Percentiles rank a stretch among this genome's conserved stretches.
These are phyloP conservation scores for Myochromella boudieri DNA, from an alignment of 768 basidiomycete species.

Conservation along the genomic window DNA sequence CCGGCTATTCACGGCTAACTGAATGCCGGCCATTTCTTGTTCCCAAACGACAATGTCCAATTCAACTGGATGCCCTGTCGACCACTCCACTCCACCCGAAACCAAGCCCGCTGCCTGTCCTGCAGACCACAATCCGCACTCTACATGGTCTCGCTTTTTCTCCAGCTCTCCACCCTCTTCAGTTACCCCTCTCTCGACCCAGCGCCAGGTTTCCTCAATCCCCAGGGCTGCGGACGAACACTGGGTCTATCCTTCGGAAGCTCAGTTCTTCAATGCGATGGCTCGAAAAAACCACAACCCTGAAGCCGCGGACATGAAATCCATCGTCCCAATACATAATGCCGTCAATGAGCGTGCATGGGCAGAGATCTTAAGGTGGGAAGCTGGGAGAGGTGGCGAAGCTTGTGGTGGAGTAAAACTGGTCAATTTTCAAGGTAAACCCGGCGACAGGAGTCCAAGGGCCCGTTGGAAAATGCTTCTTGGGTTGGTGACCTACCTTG, in stretches of 20 bases:
- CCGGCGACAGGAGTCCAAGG: slow-evolving; percentile 75
- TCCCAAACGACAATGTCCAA: slow-evolving; percentile 24
- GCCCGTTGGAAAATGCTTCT: slow-evolving; percentile 81
- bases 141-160: slow-evolving; percentile 44
- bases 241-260: slow-evolving; percentile 98
- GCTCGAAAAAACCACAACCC: slow-evolving; percentile 92
- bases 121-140: slow-evolving; percentile 36
- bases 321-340: slow-evolving; percentile 97
- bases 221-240: slow-evolving; percentile 69
- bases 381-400: slow-evolving; percentile 76
- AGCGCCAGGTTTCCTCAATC: slow-evolving; percentile 87
- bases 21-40: slow-evolving; percentile 2
- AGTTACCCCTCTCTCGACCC: slow-evolving; percentile 50
- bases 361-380: slow-evolving; percentile 83
- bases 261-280: slow-evolving; percentile 99
- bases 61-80: slow-evolving; percentile 54
- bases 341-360: slow-evolving; percentile 96
- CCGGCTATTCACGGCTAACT: slow-evolving; percentile 1
- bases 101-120: slow-evolving; percentile 42
- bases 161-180: slow-evolving; percentile 27
- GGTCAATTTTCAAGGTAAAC: slow-evolving; percentile 89
- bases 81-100: slow-evolving; percentile 36
- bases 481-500: slow-evolving; percentile 59
- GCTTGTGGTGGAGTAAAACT: slow-evolving; percentile 79
- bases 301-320: slow-evolving; percentile 85